phyloP scores from a whole-genome alignment of 129 eudicot species.

The Heracleum sosnowskyi region DNA sequence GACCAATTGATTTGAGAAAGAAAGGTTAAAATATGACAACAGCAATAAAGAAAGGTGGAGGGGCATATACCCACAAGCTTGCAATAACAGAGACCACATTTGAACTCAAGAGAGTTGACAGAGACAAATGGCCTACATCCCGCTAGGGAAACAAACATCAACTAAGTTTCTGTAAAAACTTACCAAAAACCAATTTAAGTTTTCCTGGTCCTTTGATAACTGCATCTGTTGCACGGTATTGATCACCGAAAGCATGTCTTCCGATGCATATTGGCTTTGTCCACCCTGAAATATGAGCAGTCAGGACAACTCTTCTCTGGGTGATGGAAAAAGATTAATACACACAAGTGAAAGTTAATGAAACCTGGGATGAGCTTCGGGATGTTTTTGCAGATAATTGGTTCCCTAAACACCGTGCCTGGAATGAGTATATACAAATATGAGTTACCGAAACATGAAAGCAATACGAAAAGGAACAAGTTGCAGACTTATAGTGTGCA shows the following conservation, averaged over 20 bases:
- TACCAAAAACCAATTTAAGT: slow-evolving; percentile 78
- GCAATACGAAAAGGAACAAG: not conserved
- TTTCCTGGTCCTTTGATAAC: slow-evolving; percentile 92
- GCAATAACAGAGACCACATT: not conserved
- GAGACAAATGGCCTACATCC: not conserved
- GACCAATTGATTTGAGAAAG: not conserved
- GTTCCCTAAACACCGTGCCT: slow-evolving; percentile 77
- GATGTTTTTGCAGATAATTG: slow-evolving; percentile 69
- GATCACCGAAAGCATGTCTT: slow-evolving; percentile 98
- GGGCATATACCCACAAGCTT: not conserved
- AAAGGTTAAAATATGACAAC: not conserved
- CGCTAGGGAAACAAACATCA: not conserved
- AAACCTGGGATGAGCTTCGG: slow-evolving; percentile 55
- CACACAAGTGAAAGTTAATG: not conserved
- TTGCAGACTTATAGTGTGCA: not conserved
- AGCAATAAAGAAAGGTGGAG: not conserved
- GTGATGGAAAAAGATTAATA: slow-evolving; percentile 1
- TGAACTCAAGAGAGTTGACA: not conserved
- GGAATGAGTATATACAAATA: not conserved
- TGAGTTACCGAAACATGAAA: not conserved
- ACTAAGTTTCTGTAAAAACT: not conserved
- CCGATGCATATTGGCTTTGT: slow-evolving; percentile 95
- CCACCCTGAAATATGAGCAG: slow-evolving; percentile 50
- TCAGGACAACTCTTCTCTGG: not conserved
- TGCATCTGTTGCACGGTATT: slow-evolving; percentile 81